phyloP scores from a whole-genome alignment of 2,329 filamentous ascomycete species.

The Gaeumannomyces tritici region DNA sequence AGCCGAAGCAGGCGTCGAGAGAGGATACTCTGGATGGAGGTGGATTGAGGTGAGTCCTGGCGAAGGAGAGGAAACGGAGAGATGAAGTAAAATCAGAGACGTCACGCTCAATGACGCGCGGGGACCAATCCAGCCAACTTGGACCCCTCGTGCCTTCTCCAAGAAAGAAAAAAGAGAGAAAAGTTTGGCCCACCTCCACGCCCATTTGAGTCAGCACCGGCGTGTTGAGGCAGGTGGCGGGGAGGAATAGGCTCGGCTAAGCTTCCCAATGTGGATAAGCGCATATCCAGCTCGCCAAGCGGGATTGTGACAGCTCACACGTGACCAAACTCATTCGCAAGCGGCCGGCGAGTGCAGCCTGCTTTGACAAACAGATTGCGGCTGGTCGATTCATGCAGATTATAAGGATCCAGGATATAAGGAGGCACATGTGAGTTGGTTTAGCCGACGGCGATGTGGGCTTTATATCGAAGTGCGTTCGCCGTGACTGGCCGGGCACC shows the following conservation, averaged over 20 bases:
- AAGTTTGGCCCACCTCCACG: background rate
- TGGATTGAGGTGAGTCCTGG: too few relatives aligned
- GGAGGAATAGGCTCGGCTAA: background rate
- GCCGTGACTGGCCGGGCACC: background rate
- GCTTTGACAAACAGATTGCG: background rate
- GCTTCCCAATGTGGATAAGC: background rate
- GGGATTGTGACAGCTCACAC: background rate
- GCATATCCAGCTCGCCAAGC: background rate
- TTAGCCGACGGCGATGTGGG: background rate
- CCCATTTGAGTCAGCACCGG: background rate
- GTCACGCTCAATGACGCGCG: background rate
- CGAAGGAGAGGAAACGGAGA: background rate
- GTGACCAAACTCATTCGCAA: background rate
- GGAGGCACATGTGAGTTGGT: too few relatives aligned
- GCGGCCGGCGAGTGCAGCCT: background rate
- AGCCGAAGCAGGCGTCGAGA: background rate
- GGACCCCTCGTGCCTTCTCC: background rate
- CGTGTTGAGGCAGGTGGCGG: background rate
- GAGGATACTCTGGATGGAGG: background rate
- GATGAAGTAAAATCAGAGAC: background rate
- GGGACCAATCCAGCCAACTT: background rate
- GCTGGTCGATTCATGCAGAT: background rate
- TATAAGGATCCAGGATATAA: background rate
- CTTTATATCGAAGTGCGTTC: background rate
- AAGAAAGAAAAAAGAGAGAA: background rate